These are phyloP conservation scores for Mortierella sp. DNA, from an alignment of 371 early-diverging fungal species.

Conservation along the genomic window DNA sequence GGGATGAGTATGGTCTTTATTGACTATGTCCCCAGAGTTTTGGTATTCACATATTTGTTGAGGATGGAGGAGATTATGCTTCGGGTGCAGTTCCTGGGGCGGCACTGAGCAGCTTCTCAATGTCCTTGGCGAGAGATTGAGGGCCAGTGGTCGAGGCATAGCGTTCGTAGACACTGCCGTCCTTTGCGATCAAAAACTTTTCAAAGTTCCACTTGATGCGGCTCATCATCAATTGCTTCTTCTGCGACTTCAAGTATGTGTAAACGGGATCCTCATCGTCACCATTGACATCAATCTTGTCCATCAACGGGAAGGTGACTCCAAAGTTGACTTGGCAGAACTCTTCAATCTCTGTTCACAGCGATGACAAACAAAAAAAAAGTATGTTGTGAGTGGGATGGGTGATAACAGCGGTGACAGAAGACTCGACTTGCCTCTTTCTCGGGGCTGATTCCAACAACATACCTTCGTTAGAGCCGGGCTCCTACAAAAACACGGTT, in stretches of 20 bases:
- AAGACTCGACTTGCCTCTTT: too few relatives aligned
- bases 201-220: slow-evolving; percentile 84
- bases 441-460: too few relatives aligned
- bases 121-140: slow-evolving; percentile 61
- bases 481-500: too few relatives aligned
- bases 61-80: too few relatives aligned
- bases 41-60: too few relatives aligned
- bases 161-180: slow-evolving; percentile 77
- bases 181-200: slow-evolving; percentile 78
- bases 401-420: too few relatives aligned
- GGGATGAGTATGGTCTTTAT: too few relatives aligned
- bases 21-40: too few relatives aligned
- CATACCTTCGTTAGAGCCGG: slow-evolving; percentile 64
- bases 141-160: slow-evolving; percentile 72
- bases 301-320: slow-evolving; percentile 86
- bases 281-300: slow-evolving; percentile 89
- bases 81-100: too few relatives aligned
- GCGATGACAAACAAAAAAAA: neutral
- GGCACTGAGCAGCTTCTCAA: slow-evolving; percentile 60
- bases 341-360: slow-evolving; percentile 64
- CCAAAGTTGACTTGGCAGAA: slow-evolving; percentile 77
- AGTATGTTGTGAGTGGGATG: too few relatives aligned
- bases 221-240: slow-evolving; percentile 68
- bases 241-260: slow-evolving; percentile 74
- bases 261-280: slow-evolving; percentile 78